Conservation (phyloP, 306 rosid genomes). For the Mucuna pruriens region DNA sequence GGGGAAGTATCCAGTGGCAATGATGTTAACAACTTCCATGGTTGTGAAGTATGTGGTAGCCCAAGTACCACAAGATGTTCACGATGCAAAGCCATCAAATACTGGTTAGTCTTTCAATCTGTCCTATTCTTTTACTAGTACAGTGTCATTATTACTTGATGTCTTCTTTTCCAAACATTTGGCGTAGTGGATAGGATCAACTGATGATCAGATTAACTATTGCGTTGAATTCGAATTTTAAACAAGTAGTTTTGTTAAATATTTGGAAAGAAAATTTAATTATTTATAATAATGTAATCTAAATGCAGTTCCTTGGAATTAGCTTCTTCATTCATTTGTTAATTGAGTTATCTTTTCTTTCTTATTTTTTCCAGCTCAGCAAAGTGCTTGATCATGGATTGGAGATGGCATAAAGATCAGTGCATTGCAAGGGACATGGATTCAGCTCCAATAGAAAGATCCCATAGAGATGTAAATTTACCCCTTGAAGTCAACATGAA, state of each 20-base stretch:
- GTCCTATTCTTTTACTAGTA: neutral
- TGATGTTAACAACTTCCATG: neutral
- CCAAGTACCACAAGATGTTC: constrained; percentile 44
- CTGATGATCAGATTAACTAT: too few relatives aligned
- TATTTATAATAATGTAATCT: too few relatives aligned
- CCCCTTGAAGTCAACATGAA: neutral
- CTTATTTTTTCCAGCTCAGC: constrained; percentile 30
- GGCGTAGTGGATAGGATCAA: too few relatives aligned
- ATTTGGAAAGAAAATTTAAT: too few relatives aligned
- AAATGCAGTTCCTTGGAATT: too few relatives aligned
- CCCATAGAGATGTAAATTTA: constrained; percentile 24
- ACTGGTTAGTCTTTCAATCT: constrained; percentile 38
- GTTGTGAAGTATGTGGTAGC: constrained; percentile 40
- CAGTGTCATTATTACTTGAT: too few relatives aligned
- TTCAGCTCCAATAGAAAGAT: constrained; percentile 27
- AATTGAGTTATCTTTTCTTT: neutral
- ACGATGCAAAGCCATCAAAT: constrained; percentile 40
- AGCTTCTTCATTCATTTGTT: too few relatives aligned
- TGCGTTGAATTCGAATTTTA: too few relatives aligned
- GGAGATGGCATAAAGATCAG: constrained; percentile 46
- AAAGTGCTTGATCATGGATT: constrained; percentile 43
- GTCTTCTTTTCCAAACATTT: too few relatives aligned
- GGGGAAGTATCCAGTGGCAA: neutral
- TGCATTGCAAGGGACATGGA: constrained; percentile 28
- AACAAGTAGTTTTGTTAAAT: too few relatives aligned